Percentiles rank a stretch among this genome's conserved stretches.
These are phyloP conservation scores for Mortierella claussenii DNA, from an alignment of 192 early-diverging fungal species.

Conservation along the genomic window DNA sequence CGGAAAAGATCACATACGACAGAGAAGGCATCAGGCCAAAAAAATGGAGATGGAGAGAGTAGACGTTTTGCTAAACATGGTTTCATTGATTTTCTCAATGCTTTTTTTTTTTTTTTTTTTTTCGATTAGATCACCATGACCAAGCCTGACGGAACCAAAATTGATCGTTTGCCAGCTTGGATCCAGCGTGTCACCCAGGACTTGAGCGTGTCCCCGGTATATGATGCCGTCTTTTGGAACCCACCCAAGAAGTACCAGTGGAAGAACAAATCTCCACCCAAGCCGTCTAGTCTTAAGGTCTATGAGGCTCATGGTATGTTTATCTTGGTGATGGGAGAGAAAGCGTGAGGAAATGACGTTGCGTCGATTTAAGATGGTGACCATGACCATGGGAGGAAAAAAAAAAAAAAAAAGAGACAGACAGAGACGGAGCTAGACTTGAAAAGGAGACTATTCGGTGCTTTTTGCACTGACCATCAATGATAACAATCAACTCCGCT, in stretches of 20 bases:
- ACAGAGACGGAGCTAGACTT: not conserved
- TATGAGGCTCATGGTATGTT: constrained; percentile 92
- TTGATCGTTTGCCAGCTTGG: constrained; percentile 93
- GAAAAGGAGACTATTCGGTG: too few species aligned
- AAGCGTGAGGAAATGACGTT: too few species aligned
- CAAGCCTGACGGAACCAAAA: constrained; percentile 75
- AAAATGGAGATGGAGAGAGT: too few species aligned
- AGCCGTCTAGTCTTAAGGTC: constrained; percentile 75
- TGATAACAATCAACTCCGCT: too few species aligned
- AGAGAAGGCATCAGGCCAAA: too few species aligned
- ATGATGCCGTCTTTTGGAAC: constrained; percentile 96
- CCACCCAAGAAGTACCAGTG: constrained; percentile 80
- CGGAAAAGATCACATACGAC: not conserved
- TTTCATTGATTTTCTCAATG: not conserved
- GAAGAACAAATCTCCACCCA: constrained; percentile 79
- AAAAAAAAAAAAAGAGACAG: too few species aligned
- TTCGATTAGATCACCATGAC: constrained; percentile 79
- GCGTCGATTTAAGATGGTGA: too few species aligned
- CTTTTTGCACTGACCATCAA: too few species aligned
- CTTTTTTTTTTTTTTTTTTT: not conserved
- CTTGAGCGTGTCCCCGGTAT: constrained; percentile 76
- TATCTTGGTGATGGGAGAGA: not conserved
- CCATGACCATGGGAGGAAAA: too few species aligned
- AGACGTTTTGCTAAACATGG: too few species aligned
- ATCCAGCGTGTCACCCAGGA: constrained; percentile 89